Percentiles rank a stretch among this genome's conserved stretches.
phyloP scores from a whole-genome alignment of 805 yeast species.

The Kodamaea fukazawae region DNA sequence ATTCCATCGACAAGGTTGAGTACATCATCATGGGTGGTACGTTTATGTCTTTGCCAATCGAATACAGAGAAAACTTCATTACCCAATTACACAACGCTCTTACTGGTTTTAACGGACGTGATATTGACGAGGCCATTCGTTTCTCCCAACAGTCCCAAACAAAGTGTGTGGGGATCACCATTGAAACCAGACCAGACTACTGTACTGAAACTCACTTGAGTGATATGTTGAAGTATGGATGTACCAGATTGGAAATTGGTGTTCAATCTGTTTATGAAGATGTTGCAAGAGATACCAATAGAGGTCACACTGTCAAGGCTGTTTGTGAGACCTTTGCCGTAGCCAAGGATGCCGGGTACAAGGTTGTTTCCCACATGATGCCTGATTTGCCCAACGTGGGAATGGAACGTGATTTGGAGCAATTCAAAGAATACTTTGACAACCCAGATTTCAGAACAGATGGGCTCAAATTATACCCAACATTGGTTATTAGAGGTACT shows the following conservation, averaged over 20 bases:
- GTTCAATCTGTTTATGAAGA: conserved; percentile 97
- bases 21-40: conserved; percentile 99
- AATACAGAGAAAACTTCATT: conserved; percentile 86
- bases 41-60: conserved; percentile 89
- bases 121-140: conserved; percentile 84
- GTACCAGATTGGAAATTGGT: conserved; percentile 95
- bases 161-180: conserved; percentile 97
- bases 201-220: conserved; percentile 93
- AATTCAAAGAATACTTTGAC: conserved; percentile 93
- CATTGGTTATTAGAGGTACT: conserved; percentile 94
- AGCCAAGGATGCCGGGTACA: conserved; percentile 98
- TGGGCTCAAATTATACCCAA: conserved; percentile 93
- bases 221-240: conserved; percentile 95
- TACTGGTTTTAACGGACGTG: conserved; percentile 84
- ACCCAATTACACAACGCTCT: conserved; percentile 90
- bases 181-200: conserved; percentile 97
- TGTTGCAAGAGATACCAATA: conserved; percentile 95
- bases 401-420: conserved; percentile 96
- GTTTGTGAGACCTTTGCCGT: conserved; percentile 94
- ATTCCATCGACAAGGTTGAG: conserved; percentile 94
- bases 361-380: conserved; percentile 99
- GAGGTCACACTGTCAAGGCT: conserved; percentile 96
- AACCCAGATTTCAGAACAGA: conserved; percentile 97
- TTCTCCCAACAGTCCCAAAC: conserved; percentile 93
- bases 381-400: conserved; percentile 99